Conservation (phyloP, 2,329 filamentous ascomycete species). For the Aurifilum marmelostoma region DNA sequence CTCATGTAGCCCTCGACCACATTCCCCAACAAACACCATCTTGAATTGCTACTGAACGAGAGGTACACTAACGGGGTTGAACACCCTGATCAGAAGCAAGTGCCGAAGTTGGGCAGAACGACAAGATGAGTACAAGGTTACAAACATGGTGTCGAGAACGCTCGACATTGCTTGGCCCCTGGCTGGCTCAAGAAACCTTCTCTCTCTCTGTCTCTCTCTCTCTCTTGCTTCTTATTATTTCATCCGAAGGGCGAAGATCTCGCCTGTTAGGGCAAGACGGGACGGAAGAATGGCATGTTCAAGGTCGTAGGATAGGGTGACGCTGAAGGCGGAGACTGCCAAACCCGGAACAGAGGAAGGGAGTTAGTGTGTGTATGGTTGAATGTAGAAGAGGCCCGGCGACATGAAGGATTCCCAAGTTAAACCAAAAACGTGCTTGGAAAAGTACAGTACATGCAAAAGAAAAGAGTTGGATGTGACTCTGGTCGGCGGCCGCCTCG, state of each 20-base stretch:
- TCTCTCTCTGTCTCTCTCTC: background rate
- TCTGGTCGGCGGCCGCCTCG: background rate
- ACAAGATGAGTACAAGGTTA: background rate
- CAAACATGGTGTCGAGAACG: background rate
- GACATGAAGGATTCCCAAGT: no score
- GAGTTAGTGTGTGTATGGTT: background rate
- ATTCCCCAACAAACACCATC: background rate
- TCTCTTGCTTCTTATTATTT: background rate
- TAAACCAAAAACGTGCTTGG: background rate
- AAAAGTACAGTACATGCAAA: background rate
- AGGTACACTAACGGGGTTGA: background rate
- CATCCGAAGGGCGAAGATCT: background rate
- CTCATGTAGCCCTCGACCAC: background rate
- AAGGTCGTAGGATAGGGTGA: background rate
- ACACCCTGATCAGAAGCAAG: background rate
- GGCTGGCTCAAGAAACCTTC: background rate
- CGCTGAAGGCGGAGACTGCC: conserved; percentile 1
- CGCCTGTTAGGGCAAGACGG: conserved; percentile 4
- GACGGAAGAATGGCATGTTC: background rate
- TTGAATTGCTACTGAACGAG: background rate
- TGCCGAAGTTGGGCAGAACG: background rate
- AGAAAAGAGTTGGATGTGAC: background rate
- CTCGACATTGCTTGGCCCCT: background rate
- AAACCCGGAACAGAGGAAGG: background rate
- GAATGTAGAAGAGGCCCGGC: background rate